phyloP scores from a whole-genome alignment of 148 eudicot species.

The Vaccinium vitisidaea region DNA sequence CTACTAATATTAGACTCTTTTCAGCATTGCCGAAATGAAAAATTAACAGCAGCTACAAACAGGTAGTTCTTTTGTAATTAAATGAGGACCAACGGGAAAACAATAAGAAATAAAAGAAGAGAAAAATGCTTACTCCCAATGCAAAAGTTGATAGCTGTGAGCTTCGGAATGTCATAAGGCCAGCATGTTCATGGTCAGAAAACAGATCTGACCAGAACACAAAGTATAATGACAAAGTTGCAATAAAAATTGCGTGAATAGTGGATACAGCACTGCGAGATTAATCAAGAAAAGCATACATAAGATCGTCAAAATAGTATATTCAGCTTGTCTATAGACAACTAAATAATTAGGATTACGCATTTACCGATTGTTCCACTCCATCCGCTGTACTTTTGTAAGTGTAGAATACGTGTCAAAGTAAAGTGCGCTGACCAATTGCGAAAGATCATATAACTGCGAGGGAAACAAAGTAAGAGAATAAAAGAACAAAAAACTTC shows the following conservation, averaged over 20 bases:
- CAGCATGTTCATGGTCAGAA: slow-evolving; percentile 52
- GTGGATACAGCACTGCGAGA: slow-evolving; percentile 78
- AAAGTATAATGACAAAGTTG: slow-evolving; percentile 78
- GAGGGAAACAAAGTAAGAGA: slow-evolving; percentile 10
- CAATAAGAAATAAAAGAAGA: neutral
- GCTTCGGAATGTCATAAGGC: slow-evolving; percentile 61
- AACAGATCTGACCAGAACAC: slow-evolving; percentile 94
- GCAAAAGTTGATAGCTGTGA: slow-evolving; percentile 81
- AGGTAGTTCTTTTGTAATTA: neutral
- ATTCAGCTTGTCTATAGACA: neutral
- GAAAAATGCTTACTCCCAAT: slow-evolving; percentile 67
- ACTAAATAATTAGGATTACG: neutral
- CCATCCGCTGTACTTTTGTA: slow-evolving; percentile 71
- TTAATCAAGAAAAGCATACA: slow-evolving; percentile 4
- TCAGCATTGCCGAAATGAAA: neutral
- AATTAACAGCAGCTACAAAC: neutral
- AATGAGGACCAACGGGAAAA: neutral
- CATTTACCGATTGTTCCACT: slow-evolving; percentile 91
- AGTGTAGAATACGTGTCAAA: slow-evolving; percentile 71
- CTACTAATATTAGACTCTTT: neutral
- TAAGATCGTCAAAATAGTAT: neutral
- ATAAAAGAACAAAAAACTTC: neutral
- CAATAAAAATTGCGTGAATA: slow-evolving; percentile 85
- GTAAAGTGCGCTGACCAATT: slow-evolving; percentile 66
- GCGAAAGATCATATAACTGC: slow-evolving; percentile 78